phyloP scores from a whole-genome alignment of 192 early-diverging fungal genomes.

The Podila clonocystis region DNA sequence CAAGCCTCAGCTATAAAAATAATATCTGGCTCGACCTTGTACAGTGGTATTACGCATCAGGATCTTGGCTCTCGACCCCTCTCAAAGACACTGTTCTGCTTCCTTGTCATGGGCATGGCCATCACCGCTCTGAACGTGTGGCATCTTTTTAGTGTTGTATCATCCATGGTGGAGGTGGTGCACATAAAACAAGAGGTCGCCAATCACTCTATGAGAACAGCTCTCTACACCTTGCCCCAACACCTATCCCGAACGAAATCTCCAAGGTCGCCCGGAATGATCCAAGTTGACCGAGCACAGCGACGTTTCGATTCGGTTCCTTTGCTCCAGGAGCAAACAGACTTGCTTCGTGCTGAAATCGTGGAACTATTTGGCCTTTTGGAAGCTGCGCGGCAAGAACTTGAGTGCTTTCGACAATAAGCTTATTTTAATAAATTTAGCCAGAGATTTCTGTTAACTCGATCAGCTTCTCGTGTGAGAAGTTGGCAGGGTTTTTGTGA shows the following conservation, averaged over 20 bases:
- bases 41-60: background rate
- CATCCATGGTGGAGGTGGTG: constrained; percentile 13
- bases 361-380: background rate
- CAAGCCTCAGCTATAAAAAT: background rate
- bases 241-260: background rate
- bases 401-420: background rate
- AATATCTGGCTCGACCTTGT: background rate
- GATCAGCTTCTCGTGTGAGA: constrained; percentile 75
- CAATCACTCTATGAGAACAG: background rate
- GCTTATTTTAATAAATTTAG: constrained; percentile 9
- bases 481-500: constrained; percentile 77
- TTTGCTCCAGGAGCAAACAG: constrained; percentile 9
- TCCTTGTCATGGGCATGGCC: constrained; percentile 1
- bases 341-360: constrained; percentile 17
- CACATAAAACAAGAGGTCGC: background rate
- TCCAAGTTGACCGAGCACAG: no score
- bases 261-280: background rate
- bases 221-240: background rate
- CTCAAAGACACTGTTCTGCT: background rate
- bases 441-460: constrained; percentile 52
- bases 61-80: background rate
- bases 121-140: constrained; percentile 22
- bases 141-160: constrained; percentile 14
- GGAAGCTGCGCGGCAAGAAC: background rate
- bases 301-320: background rate